Evolutionary conservation across 1,139 yeast genomes (phyloP), one percentile per base, ranked within the genome.

Genomic region (Yamadazyma conglobata): DNA sequence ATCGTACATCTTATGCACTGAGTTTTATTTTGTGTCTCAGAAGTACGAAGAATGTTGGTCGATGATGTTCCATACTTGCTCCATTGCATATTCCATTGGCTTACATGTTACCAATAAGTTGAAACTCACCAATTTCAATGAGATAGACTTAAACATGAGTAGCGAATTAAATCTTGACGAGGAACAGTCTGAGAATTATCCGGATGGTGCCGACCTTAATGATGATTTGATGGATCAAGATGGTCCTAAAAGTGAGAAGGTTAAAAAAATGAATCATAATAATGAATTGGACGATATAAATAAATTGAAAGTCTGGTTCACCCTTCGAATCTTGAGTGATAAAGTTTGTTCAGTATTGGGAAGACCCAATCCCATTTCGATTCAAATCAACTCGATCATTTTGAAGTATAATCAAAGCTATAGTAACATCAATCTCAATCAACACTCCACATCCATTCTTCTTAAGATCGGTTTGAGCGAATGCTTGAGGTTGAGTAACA

Each of bases 301-400:
- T 7, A 56, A 70, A 33, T 61, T 68, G 20, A 64, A 71, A 29
- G 60, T 71, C 3, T 73, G 77, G 75, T 68, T 69, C 38, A 71
- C 73, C 1, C 56, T 73, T 34, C 66, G 72, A 37, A 60, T 65
- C 34, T 49, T 70, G 16, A 57, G 70, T 9, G 73, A 76, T 1
- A 70, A 70, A 23, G 49, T 73, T 9, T 72, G 79, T 45, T 68
- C 77, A 0, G 67, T 72, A 5, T 52, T 73, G 22, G 79, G 79
- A 4, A 54, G 79, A 39, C 79, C 79, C 8, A 73, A 72, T 39
- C 79, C 79, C 1, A 72, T 73, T 5, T 67, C 75, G 9, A 64
- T 73, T 33, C 68, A 72, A 38, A 66, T 72, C 22, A 68, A 67
- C 39, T 65, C 65, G 18, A 45, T 52, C 10, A 58, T 64, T 2